Conservation (phyloP, 306 rosid genomes). For the Malus sylvestris region DNA sequence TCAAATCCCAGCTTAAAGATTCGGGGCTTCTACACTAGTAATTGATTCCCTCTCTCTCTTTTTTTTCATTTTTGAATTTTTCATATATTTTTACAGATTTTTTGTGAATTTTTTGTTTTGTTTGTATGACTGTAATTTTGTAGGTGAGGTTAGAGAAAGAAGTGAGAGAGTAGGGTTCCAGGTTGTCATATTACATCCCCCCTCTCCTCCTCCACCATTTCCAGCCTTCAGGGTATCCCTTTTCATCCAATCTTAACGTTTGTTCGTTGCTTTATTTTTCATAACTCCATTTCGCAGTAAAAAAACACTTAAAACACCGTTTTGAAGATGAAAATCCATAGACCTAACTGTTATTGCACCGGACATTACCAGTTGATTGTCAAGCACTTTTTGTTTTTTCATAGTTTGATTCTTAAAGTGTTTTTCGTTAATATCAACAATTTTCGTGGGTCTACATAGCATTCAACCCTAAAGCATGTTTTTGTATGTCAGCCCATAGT, state of each 20-base stretch:
- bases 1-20: too few species aligned
- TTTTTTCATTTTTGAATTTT: too few species aligned
- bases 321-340: neutral
- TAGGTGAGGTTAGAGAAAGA: conserved; percentile 63
- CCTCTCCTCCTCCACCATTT: conserved; percentile 42
- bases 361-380: neutral
- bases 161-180: conserved; percentile 66
- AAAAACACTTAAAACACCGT: too few species aligned
- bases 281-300: neutral
- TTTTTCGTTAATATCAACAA: too few species aligned
- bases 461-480: neutral
- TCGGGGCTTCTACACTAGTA: too few species aligned
- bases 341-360: neutral
- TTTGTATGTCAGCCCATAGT: conserved; percentile 45
- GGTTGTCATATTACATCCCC: conserved; percentile 64
- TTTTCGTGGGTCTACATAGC: too few species aligned
- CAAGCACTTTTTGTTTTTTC: too few species aligned
- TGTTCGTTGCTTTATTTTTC: neutral
- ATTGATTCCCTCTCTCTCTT: too few species aligned
- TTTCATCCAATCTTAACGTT: neutral
- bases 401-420: too few species aligned
- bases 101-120: neutral
- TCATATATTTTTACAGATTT: neutral
- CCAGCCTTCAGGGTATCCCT: conserved; percentile 31
- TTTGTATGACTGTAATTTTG: neutral